Conservation (phyloP, 148 eudicot species). For the Camellia japonica region DNA sequence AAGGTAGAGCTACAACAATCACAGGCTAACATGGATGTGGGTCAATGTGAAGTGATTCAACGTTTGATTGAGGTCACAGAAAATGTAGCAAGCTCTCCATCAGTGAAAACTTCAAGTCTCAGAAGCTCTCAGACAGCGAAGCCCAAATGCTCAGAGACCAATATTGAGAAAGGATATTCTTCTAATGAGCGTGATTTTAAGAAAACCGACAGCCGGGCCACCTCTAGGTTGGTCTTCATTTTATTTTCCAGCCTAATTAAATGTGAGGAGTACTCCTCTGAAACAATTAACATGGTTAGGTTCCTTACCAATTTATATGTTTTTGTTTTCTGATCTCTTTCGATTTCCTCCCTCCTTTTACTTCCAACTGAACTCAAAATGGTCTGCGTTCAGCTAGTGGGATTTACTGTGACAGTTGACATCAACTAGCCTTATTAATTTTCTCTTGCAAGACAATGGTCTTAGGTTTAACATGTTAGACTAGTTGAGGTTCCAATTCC, state of each 20-base stretch:
- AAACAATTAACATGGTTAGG: too few species aligned
- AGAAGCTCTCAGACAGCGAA: neutral
- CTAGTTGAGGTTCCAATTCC: too few species aligned
- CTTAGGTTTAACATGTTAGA: too few species aligned
- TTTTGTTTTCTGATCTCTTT: too few species aligned
- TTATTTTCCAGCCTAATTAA: neutral
- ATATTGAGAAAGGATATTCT: neutral
- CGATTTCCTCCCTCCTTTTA: too few species aligned
- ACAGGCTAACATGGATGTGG: conserved; percentile 27
- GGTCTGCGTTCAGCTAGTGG: too few species aligned
- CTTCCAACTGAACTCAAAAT: too few species aligned
- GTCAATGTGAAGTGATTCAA: conserved; percentile 37
- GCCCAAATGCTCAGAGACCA: neutral
- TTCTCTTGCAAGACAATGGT: too few species aligned
- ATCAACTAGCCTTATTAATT: too few species aligned
- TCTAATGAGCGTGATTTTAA: neutral
- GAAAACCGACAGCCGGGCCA: neutral
- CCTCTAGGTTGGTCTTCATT: neutral
- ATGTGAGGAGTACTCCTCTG: too few species aligned
- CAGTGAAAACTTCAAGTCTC: neutral
- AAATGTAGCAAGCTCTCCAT: conserved; percentile 18
- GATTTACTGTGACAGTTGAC: too few species aligned
- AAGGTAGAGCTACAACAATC: conserved; percentile 34
- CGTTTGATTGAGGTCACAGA: conserved; percentile 37
- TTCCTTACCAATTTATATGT: too few species aligned